Conservation (phyloP, 495 filamentous ascomycete species). For the Parachaetomium inaequale region DNA sequence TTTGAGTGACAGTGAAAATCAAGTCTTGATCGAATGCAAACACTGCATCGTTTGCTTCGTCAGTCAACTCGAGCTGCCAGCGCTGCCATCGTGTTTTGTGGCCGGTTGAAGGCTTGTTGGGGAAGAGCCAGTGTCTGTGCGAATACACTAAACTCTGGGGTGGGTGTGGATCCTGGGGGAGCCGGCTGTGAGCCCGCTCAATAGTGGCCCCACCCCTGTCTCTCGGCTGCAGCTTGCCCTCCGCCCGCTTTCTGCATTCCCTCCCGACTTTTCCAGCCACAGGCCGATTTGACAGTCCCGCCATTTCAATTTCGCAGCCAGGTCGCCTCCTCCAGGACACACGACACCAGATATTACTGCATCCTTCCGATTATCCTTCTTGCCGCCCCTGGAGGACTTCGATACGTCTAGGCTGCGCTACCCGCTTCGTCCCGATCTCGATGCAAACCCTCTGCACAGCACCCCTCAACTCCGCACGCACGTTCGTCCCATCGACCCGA, state of each 20-base stretch:
- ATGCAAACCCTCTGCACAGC: conserved; percentile 11
- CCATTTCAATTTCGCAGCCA: conserved; percentile 28
- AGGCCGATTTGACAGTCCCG: conserved; percentile 22
- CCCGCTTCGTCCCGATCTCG: not conserved
- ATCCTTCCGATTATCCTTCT: conserved; percentile 31
- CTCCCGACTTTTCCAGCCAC: conserved; percentile 34
- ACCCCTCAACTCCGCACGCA: conserved; percentile 8
- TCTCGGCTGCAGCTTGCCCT: not conserved
- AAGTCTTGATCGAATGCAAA: not conserved
- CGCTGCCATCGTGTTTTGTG: not conserved
- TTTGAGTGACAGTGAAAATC: no score
- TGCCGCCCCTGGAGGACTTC: not conserved
- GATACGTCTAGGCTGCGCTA: conserved; percentile 7
- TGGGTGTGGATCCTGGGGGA: not conserved
- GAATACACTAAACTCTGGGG: not conserved
- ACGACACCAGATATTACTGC: conserved; percentile 25
- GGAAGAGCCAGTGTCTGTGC: not conserved
- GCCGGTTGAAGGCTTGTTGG: not conserved
- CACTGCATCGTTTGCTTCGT: not conserved
- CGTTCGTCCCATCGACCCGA: conserved; percentile 18
- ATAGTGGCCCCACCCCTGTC: conserved; percentile 3
- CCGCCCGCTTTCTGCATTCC: conserved; percentile 2
- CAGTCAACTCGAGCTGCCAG: not conserved
- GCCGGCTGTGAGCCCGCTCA: not conserved
- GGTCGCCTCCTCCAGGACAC: conserved; percentile 19